A percentile compares a stretch with the other conserved stretches of the same genome.
phyloP scores from a whole-genome alignment of 2,329 filamentous ascomycete species.

The Biscogniauxia marginata region DNA sequence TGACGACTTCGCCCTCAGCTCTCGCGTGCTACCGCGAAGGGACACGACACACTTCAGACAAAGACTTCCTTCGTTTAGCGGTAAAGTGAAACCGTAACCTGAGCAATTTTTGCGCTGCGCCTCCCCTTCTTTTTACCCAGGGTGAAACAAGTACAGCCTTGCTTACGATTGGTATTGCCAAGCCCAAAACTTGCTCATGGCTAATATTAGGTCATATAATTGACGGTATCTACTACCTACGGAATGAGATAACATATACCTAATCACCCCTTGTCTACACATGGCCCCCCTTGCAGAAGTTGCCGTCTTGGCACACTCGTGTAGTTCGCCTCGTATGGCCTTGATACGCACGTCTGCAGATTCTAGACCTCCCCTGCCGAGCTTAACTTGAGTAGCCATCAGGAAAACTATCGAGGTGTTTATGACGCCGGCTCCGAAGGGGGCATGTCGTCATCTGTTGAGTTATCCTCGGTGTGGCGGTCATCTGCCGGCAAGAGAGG shows the following conservation, averaged over 20 bases:
- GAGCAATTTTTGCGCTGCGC: constrained; percentile 17
- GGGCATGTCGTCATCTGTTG: constrained; percentile 17
- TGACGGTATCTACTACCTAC: too few relatives aligned
- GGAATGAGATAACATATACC: too few relatives aligned
- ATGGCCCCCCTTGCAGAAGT: constrained; percentile 4
- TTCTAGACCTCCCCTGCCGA: neutral
- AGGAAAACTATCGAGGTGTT: neutral
- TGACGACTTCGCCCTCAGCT: constrained; percentile 15
- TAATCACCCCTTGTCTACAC: constrained; percentile 6
- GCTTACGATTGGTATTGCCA: constrained; percentile 9
- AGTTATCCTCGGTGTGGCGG: neutral
- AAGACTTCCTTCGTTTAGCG: constrained; percentile 7
- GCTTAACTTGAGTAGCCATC: neutral
- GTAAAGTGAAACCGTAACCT: constrained; percentile 27
- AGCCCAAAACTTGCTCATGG: constrained; percentile 23
- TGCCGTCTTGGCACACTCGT: constrained; percentile 14
- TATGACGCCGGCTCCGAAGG: neutral
- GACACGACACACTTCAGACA: constrained; percentile 5
- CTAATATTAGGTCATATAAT: constrained; percentile 3
- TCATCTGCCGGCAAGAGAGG: constrained; percentile 7
- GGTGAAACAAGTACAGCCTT: constrained; percentile 21
- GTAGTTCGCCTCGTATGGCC: neutral
- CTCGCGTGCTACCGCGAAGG: constrained; percentile 17
- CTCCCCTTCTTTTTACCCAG: constrained; percentile 7
- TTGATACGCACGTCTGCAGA: neutral